phyloP scores from a whole-genome alignment of 441 rosid species.

The Aquilaria agallochum region DNA sequence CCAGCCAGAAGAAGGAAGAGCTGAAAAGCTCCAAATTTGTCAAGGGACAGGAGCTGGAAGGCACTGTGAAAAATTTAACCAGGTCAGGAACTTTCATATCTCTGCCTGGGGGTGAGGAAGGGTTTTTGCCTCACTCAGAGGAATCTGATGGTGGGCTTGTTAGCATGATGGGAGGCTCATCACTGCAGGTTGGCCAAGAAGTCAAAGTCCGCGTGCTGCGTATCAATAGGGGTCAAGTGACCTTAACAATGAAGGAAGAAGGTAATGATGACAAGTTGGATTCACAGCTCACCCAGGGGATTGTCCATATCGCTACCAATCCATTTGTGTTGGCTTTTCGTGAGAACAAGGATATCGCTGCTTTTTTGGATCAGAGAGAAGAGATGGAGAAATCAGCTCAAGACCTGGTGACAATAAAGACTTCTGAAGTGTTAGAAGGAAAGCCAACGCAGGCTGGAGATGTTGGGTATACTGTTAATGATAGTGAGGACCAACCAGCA shows the following conservation, averaged over 20 bases:
- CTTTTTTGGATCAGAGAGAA: conserved; percentile 72
- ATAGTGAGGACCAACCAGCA: conserved; percentile 24
- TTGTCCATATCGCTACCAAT: conserved; percentile 63
- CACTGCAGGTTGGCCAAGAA: conserved; percentile 68
- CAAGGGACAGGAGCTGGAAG: conserved; percentile 79
- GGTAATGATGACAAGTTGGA: conserved; percentile 40
- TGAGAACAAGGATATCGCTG: conserved; percentile 63
- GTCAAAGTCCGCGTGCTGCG: conserved; percentile 70
- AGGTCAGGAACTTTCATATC: conserved; percentile 83
- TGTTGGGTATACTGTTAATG: conserved; percentile 1
- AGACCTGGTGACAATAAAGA: conserved; percentile 18
- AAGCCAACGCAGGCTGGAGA: conserved; percentile 19
- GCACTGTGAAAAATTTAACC: conserved; percentile 72
- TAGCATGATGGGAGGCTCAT: conserved; percentile 60
- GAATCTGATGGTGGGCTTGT: conserved; percentile 68
- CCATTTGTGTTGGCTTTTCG: conserved; percentile 81
- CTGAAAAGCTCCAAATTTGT: conserved; percentile 50
- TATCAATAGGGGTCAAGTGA: conserved; percentile 63
- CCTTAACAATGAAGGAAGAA: conserved; percentile 84
- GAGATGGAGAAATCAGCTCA: conserved; percentile 27
- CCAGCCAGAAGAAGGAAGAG: conserved; percentile 47
- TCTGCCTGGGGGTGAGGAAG: conserved; percentile 95
- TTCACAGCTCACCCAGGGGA: conserved; percentile 38
- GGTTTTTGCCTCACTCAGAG: conserved; percentile 77
- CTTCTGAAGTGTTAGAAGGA: conserved; percentile 21